Percentiles rank a stretch among this genome's conserved stretches.
Evolutionary conservation across 805 yeast genomes (phyloP).

Genomic region (Schwanniomyces vanrijiae): DNA sequence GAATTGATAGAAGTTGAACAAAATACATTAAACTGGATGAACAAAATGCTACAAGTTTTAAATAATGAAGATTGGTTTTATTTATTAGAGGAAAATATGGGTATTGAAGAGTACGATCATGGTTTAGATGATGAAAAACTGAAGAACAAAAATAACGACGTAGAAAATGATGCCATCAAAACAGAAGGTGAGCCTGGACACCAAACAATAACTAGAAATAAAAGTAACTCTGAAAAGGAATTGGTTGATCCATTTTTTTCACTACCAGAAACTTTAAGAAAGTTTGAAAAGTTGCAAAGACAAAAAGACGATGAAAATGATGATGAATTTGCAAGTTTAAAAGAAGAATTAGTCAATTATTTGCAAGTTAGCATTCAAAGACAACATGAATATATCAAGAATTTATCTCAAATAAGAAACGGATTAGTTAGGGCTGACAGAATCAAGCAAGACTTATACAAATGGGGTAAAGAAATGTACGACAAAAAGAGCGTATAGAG

Average conservation of each 20-base stretch:
- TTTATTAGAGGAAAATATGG: constrained; percentile 61
- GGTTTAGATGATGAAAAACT: constrained; percentile 36
- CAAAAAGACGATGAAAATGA: constrained; percentile 21
- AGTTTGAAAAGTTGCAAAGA: constrained; percentile 23
- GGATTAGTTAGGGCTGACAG: constrained; percentile 80
- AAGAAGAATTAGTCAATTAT: constrained; percentile 48
- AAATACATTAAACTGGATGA: constrained; percentile 65
- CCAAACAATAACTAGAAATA: not conserved
- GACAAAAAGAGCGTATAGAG: constrained; percentile 35
- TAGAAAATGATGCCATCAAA: not conserved
- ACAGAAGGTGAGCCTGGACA: not conserved
- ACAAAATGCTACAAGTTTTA: constrained; percentile 71
- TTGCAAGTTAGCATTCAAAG: constrained; percentile 46
- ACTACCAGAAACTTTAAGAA: constrained; percentile 50
- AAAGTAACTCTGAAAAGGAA: constrained; percentile 13
- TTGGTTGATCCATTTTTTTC: constrained; percentile 47
- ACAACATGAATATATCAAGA: constrained; percentile 80
- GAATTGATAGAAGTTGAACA: constrained; percentile 83
- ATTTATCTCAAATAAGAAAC: constrained; percentile 68
- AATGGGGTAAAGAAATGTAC: constrained; percentile 86
- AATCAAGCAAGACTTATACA: constrained; percentile 63
- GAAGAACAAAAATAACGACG: constrained; percentile 9
- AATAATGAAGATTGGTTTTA: constrained; percentile 84
- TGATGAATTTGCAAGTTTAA: constrained; percentile 53
- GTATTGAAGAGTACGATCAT: constrained; percentile 70